Conservation (phyloP, 148 eudicot genomes). For the Beta vulgaris region DNA sequence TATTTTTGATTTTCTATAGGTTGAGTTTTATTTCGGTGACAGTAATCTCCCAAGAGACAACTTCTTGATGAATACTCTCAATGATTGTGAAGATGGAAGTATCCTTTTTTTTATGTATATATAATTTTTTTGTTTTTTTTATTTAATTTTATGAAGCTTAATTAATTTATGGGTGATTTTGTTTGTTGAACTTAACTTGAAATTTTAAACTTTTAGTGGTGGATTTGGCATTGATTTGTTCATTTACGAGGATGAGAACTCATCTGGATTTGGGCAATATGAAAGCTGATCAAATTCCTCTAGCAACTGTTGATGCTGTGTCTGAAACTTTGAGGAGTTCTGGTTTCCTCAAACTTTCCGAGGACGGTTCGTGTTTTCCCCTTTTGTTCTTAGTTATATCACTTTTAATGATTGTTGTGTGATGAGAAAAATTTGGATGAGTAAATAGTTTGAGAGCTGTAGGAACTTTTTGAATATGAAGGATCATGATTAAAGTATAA, state of each 20-base stretch:
- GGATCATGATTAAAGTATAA: too few species aligned
- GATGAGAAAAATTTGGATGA: too few species aligned
- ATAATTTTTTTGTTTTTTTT: neutral
- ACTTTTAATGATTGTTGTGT: neutral
- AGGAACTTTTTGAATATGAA: too few species aligned
- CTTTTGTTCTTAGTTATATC: neutral
- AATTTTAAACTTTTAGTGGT: constrained; percentile 54
- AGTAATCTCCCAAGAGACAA: constrained; percentile 83
- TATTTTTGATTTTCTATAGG: constrained; percentile 36
- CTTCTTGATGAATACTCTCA: constrained; percentile 54
- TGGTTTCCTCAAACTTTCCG: constrained; percentile 67
- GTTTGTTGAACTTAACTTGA: constrained; percentile 49
- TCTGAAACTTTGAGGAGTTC: constrained; percentile 71
- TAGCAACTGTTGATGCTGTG: constrained; percentile 67
- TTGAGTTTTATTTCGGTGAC: constrained; percentile 92
- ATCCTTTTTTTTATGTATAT: constrained; percentile 46
- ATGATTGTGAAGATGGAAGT: constrained; percentile 83
- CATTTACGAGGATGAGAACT: constrained; percentile 76
- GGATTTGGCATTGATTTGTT: constrained; percentile 81
- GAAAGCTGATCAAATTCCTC: constrained; percentile 70
- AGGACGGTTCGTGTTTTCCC: constrained; percentile 56
- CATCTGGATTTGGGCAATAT: constrained; percentile 66
- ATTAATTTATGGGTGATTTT: neutral
- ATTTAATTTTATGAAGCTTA: neutral
- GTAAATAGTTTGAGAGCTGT: neutral